phyloP scores from a whole-genome alignment of 805 yeast genomes.

The Lachancea waltii region DNA sequence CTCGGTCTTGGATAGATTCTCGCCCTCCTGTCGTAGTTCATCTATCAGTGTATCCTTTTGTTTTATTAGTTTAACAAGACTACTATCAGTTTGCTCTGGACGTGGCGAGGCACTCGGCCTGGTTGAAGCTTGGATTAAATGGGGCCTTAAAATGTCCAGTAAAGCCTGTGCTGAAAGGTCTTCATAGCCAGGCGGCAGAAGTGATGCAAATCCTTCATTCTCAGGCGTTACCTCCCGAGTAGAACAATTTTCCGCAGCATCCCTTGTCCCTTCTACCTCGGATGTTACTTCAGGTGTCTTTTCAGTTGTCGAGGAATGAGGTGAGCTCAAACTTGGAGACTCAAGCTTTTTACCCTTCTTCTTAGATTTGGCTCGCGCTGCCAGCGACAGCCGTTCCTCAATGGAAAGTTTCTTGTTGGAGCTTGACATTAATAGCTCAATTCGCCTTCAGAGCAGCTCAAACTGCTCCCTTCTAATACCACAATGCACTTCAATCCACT shows the following conservation, averaged over 20 bases:
- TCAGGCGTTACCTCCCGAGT: too few relatives aligned
- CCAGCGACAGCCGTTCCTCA: constrained; percentile 79
- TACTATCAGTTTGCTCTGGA: constrained; percentile 11
- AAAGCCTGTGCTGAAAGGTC: constrained; percentile 2
- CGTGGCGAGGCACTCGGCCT: not conserved
- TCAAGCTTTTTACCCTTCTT: constrained; percentile 25
- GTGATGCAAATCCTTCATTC: too few relatives aligned
- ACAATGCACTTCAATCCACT: too few relatives aligned
- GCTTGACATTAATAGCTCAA: constrained; percentile 9
- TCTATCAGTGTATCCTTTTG: constrained; percentile 52
- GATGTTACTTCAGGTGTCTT: not conserved
- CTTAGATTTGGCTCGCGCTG: constrained; percentile 47
- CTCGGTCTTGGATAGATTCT: constrained; percentile 63
- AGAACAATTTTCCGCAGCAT: too few relatives aligned
- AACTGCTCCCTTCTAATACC: too few relatives aligned
- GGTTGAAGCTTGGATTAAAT: not conserved
- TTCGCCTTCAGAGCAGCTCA: too few relatives aligned
- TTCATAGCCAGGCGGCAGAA: constrained; percentile 4
- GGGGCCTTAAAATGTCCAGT: constrained; percentile 2
- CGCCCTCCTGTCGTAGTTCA: constrained; percentile 69
- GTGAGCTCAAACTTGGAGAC: constrained; percentile 5
- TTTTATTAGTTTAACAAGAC: constrained; percentile 22
- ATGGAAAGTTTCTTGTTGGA: constrained; percentile 61
- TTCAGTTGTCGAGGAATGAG: not conserved
- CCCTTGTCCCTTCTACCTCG: not conserved